Evolutionary conservation across 164 flowering plant genomes (phyloP).

Genomic region (Saururus chinensis): DNA sequence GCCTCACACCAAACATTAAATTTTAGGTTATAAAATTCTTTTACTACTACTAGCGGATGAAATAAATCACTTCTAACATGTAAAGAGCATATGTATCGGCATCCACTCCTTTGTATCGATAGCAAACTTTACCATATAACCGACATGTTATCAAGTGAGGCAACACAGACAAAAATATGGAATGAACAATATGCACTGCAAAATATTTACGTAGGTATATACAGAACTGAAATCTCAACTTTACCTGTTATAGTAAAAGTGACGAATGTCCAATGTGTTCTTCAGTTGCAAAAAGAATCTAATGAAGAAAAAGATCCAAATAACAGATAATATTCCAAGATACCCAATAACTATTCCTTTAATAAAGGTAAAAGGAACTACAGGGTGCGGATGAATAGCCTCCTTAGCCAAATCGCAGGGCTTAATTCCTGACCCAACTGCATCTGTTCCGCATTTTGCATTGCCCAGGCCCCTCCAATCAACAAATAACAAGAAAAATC

Average conservation of each 20-base stretch:
- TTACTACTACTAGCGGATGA: background rate
- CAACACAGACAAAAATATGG: background rate
- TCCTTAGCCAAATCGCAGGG: constrained; percentile 90
- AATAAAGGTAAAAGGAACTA: constrained; percentile 69
- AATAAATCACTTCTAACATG: background rate
- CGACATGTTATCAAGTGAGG: background rate
- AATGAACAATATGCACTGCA: too few relatives aligned
- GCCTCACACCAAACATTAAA: background rate
- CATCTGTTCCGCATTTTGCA: constrained; percentile 97
- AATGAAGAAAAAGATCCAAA: constrained; percentile 84
- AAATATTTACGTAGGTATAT: too few relatives aligned
- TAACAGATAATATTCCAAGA: constrained; percentile 72
- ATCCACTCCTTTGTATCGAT: background rate
- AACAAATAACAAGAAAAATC: constrained; percentile 73
- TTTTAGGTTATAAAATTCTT: background rate
- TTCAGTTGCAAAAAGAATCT: constrained; percentile 82
- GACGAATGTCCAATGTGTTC: constrained; percentile 65
- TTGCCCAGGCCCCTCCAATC: constrained; percentile 94
- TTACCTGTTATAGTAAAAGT: constrained; percentile 75
- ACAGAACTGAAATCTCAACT: background rate
- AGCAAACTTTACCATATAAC: background rate
- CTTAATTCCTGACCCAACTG: constrained; percentile 88
- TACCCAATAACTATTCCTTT: constrained; percentile 78
- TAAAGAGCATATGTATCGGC: background rate
- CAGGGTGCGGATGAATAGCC: constrained; percentile 77